Evolutionary conservation across 2,329 filamentous ascomycete genomes (phyloP).

Genomic region (Nannizziopsis arthrosporioides): DNA sequence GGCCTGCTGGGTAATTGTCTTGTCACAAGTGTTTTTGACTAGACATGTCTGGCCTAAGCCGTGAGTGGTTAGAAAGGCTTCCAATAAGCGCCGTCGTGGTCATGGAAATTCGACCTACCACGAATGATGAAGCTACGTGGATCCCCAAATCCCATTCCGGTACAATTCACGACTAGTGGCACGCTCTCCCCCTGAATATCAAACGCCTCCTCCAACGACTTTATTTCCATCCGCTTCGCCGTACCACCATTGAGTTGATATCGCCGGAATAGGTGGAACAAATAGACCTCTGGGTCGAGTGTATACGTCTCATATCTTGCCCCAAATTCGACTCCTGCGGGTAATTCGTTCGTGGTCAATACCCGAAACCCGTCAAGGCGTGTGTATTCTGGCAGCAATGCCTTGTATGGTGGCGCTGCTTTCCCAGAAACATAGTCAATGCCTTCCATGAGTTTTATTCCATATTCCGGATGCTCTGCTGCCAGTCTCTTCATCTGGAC

Average conservation of each 20-base stretch:
- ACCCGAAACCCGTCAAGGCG: conserved; percentile 28
- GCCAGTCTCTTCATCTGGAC: conserved; percentile 29
- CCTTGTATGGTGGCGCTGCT: conserved; percentile 19
- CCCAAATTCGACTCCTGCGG: conserved; percentile 30
- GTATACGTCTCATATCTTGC: conserved; percentile 33
- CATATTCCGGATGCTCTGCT: conserved; percentile 25
- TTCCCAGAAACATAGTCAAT: conserved; percentile 30
- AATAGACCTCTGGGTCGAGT: conserved; percentile 36
- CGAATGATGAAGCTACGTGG: conserved; percentile 34
- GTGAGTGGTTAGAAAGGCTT: neutral
- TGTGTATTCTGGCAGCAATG: conserved; percentile 27
- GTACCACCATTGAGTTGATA: conserved; percentile 32
- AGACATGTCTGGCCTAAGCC: conserved; percentile 37
- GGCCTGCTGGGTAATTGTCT: conserved; percentile 49
- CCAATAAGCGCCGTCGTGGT: neutral
- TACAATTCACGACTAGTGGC: conserved; percentile 35
- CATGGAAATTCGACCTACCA: conserved; percentile 20
- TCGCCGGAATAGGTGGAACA: conserved; percentile 30
- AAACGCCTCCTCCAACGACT: conserved; percentile 28
- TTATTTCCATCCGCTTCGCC: conserved; percentile 17
- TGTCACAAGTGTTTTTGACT: conserved; percentile 33
- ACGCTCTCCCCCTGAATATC: conserved; percentile 23
- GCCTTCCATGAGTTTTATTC: conserved; percentile 29
- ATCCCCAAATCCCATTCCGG: conserved; percentile 35
- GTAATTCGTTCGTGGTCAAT: conserved; percentile 23